These are phyloP conservation scores for Spergularia bocconei DNA, from an alignment of 148 eudicot species.

Conservation along the genomic window DNA sequence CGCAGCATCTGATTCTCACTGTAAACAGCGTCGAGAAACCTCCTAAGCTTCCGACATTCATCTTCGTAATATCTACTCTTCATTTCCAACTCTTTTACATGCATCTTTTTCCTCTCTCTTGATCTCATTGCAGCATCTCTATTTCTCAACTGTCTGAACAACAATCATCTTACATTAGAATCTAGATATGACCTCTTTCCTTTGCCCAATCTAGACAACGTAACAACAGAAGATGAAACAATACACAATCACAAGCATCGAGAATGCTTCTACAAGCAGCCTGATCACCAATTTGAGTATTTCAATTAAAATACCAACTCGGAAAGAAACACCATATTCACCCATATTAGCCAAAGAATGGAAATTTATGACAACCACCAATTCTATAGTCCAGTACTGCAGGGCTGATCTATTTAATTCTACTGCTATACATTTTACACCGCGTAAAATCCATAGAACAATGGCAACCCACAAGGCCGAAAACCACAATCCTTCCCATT, in stretches of 20 bases:
- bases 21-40: conserved; percentile 71
- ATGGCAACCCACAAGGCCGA: too few relatives aligned
- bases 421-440: too few relatives aligned
- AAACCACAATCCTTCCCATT: too few relatives aligned
- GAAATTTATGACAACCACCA: too few relatives aligned
- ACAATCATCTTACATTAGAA: conserved; percentile 9
- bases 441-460: too few relatives aligned
- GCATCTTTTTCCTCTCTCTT: conserved; percentile 90
- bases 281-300: too few relatives aligned
- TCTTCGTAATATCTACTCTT: conserved; percentile 84
- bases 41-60: conserved; percentile 83
- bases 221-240: background rate
- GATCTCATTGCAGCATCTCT: conserved; percentile 90
- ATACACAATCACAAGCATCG: background rate
- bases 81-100: conserved; percentile 79
- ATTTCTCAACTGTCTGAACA: conserved; percentile 74
- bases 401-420: too few relatives aligned
- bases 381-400: too few relatives aligned
- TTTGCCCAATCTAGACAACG: background rate
- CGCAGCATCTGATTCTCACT: conserved; percentile 91
- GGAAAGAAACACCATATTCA: too few relatives aligned
- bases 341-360: too few relatives aligned
- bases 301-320: too few relatives aligned
- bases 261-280: background rate
- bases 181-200: background rate